Evolutionary conservation across 1,284 basidiomycete species (phyloP), one percentile per base, ranked within the genome.

Genomic region (Pterulicium gracile): DNA sequence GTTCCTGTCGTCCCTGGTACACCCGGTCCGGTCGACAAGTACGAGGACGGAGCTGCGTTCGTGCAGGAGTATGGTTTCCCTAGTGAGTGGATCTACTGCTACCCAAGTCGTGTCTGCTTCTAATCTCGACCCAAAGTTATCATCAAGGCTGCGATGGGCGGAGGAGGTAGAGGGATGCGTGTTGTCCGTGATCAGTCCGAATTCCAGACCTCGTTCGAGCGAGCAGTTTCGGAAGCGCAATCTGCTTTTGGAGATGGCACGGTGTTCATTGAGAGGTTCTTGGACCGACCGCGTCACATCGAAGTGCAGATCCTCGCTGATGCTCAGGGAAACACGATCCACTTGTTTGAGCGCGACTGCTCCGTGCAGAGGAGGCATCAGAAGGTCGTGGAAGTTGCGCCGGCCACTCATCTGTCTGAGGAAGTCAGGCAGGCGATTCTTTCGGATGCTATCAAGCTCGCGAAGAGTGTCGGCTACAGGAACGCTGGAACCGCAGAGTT

Each of bases 1-100:
- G 96, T 99, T 22, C 94, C 96, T 32, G 91, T 98, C 55, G 96
- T 98, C 19, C 96, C 96, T 43, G 96, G 96, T 60, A 98, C 96
- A 3, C 91, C 93, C 21, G 96, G 94, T 34, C 81, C 96, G 1
- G 95, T 99, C 51, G 85, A 64, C 5, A 71, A 75, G 3, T 98
- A 90, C 70, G 65, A 79, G 48, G 85, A 92, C 14, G 96, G 88
- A 47, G 81, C 83, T 52, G 67, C 79, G 0, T 98, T 98, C 67
- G 90, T 96, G 62, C 78, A 95, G 57, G 85, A 98, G 65, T 82
- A 94, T 61, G 95, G 95, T 34, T 97, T 97, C 75, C 95, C 95
- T 53, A 83, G 89, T 80, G 57, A 60, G 67, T 59, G 18, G 20
- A 50, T 48, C 41, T 48, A 41, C 20, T 24, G 42, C n/a, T 48